Percentiles rank a stretch among this genome's conserved stretches.
Evolutionary conservation across 1,284 basidiomycete genomes (phyloP).

Genomic region (Malassezia sp.): DNA sequence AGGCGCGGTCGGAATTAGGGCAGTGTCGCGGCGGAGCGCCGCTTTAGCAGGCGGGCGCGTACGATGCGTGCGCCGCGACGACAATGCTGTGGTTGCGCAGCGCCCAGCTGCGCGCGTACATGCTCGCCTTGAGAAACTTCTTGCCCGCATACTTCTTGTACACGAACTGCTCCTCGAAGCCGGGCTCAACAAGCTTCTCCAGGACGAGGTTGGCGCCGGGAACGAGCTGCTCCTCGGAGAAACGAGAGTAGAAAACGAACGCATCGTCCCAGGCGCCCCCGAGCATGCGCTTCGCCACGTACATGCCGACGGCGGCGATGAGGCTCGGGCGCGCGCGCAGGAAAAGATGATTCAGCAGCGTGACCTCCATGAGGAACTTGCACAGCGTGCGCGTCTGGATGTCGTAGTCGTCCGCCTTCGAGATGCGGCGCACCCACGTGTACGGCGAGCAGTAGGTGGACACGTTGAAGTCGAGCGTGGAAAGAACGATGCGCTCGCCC

Average conservation of each 20-base stretch:
- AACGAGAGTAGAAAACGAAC: conserved; percentile 88
- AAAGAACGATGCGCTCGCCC: conserved; percentile 81
- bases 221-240: conserved; percentile 75
- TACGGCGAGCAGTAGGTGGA: conserved; percentile 98
- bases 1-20: too few relatives aligned
- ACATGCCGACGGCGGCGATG: conserved; percentile 97
- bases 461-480: conserved; percentile 81
- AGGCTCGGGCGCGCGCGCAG: conserved; percentile 83
- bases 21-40: too few relatives aligned
- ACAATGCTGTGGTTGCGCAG: conserved; percentile 30
- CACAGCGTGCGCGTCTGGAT: conserved; percentile 84
- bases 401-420: conserved; percentile 94
- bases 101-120: conserved; percentile 51
- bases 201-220: conserved; percentile 72
- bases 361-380: conserved; percentile 95
- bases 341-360: conserved; percentile 84
- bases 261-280: conserved; percentile 55
- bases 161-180: conserved; percentile 74
- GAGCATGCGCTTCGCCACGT: conserved; percentile 44
- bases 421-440: conserved; percentile 92
- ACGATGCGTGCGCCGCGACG: conserved; percentile 18
- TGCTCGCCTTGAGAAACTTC: conserved; percentile 69
- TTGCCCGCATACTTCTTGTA: conserved; percentile 95
- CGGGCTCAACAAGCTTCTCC: conserved; percentile 68
- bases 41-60: too few relatives aligned